Evolutionary conservation across 1,284 basidiomycete species (phyloP).

Genomic region (Earliella scabrosa): DNA sequence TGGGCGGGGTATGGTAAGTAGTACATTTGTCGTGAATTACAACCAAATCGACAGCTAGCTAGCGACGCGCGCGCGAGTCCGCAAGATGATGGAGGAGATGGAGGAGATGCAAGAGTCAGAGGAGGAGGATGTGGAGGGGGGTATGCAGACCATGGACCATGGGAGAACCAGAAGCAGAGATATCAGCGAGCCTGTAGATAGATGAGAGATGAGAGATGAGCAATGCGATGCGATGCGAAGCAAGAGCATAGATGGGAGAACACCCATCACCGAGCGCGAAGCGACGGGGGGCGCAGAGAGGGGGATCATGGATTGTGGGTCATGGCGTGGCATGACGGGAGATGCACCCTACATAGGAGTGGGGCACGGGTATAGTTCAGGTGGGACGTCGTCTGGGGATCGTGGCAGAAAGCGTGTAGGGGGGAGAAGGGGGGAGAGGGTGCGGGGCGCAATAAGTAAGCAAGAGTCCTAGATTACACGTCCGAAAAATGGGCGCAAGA

Average conservation of each 20-base stretch:
- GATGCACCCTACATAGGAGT: neutral
- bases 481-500: neutral
- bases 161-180: neutral
- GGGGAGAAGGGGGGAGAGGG: neutral
- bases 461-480: neutral
- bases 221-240: neutral
- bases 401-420: neutral
- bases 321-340: neutral
- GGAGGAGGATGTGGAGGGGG: neutral
- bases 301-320: neutral
- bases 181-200: neutral
- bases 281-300: neutral
- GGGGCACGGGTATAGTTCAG: constrained; percentile 3
- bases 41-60: neutral
- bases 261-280: neutral
- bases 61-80: constrained; percentile 1
- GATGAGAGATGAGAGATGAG: neutral
- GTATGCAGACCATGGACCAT: neutral
- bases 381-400: neutral
- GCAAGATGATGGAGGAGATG: neutral
- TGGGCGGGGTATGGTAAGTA: constrained; percentile 4
- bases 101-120: neutral
- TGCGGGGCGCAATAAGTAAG: neutral
- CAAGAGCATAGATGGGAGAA: too few species aligned
- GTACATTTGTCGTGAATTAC: constrained; percentile 3